A percentile compares a stretch with the other conserved stretches of the same genome.
These are phyloP conservation scores for Urochloa ruziziensis DNA, from an alignment of 176 grass and related monocot species.

Conservation along the genomic window DNA sequence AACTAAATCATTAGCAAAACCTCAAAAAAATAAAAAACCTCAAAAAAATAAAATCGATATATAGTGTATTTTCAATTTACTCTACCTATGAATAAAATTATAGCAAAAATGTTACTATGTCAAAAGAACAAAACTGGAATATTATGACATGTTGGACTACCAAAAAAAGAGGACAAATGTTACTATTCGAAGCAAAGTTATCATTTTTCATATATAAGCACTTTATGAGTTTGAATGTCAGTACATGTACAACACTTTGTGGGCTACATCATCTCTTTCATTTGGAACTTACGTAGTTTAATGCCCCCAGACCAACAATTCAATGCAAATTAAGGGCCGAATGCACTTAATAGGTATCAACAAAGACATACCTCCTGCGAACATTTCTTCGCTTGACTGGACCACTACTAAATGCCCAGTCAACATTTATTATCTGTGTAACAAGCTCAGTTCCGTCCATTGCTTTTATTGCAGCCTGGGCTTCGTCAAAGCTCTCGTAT, in stretches of 20 bases:
- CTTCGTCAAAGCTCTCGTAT: conserved; percentile 61
- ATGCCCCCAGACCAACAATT: neutral
- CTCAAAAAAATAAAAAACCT: too few species aligned
- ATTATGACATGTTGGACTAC: neutral
- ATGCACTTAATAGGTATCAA: neutral
- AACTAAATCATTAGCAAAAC: neutral
- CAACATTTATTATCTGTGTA: conserved; percentile 47
- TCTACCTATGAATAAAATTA: neutral
- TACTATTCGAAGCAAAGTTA: neutral
- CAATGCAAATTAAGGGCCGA: neutral
- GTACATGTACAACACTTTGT: neutral
- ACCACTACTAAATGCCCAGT: conserved; percentile 75
- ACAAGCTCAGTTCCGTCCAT: conserved; percentile 59
- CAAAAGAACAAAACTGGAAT: neutral
- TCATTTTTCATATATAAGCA: neutral
- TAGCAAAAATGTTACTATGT: neutral
- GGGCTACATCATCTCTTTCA: neutral
- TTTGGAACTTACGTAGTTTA: neutral
- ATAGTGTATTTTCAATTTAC: neutral
- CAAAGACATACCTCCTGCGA: conserved; percentile 46
- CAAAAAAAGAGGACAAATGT: neutral
- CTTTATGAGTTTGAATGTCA: neutral
- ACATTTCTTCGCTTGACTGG: conserved; percentile 46
- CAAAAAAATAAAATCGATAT: neutral
- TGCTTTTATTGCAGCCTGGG: conserved; percentile 61